phyloP scores from a whole-genome alignment of 75 land plant genomes.

The Pseudotsuga menziesii region DNA sequence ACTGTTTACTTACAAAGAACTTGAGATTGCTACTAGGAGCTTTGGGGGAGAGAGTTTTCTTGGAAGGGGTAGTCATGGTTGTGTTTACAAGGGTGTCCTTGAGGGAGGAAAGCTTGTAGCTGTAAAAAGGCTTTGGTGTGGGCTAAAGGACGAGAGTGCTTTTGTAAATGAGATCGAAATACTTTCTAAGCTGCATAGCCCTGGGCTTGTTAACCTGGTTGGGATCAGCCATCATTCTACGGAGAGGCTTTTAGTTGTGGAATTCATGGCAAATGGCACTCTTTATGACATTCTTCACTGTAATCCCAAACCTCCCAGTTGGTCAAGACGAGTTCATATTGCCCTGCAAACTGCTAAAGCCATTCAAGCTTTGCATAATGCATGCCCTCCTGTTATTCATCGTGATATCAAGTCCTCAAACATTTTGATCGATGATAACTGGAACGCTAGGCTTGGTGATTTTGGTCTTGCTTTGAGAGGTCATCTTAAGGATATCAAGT shows the following conservation, averaged over 20 bases:
- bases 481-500: constrained; percentile 48
- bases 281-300: constrained; percentile 57
- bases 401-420: constrained; percentile 41
- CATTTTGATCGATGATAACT: constrained; percentile 30
- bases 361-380: constrained; percentile 42
- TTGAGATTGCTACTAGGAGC: constrained; percentile 44
- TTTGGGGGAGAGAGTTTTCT: constrained; percentile 50
- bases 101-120: constrained; percentile 50
- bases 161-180: constrained; percentile 67
- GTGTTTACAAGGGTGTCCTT: constrained; percentile 59
- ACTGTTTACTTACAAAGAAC: constrained; percentile 42
- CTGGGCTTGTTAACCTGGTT: constrained; percentile 59
- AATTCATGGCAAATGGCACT: constrained; percentile 80
- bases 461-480: constrained; percentile 42
- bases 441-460: constrained; percentile 46
- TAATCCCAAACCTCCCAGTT: constrained; percentile 34
- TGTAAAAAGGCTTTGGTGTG: constrained; percentile 42
- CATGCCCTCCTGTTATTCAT: constrained; percentile 48
- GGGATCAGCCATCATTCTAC: constrained; percentile 34
- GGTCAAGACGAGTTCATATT: constrained; percentile 50
- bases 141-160: constrained; percentile 14
- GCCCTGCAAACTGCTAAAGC: constrained; percentile 66
- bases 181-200: constrained; percentile 45
- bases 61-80: constrained; percentile 81
- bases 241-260: constrained; percentile 49